Evolutionary conservation across 164 flowering plant genomes (phyloP), one percentile per base, ranked within the genome.

Genomic region (Protea cynaroides): DNA sequence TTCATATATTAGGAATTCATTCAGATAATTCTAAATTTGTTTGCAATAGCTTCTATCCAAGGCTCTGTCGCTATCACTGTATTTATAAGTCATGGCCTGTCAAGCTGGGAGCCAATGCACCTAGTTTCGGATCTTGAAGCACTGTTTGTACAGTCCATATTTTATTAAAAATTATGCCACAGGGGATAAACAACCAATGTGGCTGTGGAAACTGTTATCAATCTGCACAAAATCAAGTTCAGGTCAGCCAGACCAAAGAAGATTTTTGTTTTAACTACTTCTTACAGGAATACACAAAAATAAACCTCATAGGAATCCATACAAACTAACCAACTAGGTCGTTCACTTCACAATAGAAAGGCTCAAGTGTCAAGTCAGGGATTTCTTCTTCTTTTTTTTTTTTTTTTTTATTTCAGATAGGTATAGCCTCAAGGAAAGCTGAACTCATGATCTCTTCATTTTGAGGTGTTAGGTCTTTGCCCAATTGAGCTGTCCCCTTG

Each of bases 41-140:
- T 79, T 5, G 87, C 80, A 62, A 88, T 47, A 25, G 86, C 92
- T 79, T 53, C 69, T 69, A 84, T 78, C 92, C 95, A n/a, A 88
- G 50, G 84, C 84, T 73, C 74, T 81, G 66, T 88, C 92, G 75
- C 75, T 88, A 15, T 82, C 81, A 60, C 71, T 72, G 70, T 75
- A 89, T 37, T 88, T 88, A 75, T 83, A 87, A 51, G 70, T 72
- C 61, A 72, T 75, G n/a, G n/a, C n/a, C n/a, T n/a, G n/a, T n/a
- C n/a, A n/a, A n/a, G 72, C 81, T 82, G 34, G 93, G 86, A 65
- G 85, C 88, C 76, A 91, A 64, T 55, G 68, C 59, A 67, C 46
- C 63, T 24, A 18, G 18, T 1, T 68, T 34, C 29, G 69, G 62
- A 67, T 59, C 69, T 68, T 61, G 70, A 1, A 56, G 24, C 34